Evolutionary conservation across 1,284 basidiomycete species (phyloP).

Genomic region (Cutaneotrichosporon cyanovorans): DNA sequence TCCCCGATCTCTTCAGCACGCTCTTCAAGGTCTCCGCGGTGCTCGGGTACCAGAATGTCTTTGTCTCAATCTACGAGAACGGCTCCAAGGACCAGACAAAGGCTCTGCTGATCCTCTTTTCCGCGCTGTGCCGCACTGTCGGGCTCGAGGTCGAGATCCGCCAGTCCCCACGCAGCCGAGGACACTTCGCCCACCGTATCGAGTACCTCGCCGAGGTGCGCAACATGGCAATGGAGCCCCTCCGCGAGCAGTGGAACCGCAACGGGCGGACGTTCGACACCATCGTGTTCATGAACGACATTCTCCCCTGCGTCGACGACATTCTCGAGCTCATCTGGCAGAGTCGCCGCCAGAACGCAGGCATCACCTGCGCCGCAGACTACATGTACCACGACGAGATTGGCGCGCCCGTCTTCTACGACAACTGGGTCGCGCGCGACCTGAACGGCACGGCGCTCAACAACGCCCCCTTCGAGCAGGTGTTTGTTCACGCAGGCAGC

Average conservation of each 20-base stretch:
- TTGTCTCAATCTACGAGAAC: conserved; percentile 95
- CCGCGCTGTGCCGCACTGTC: conserved; percentile 75
- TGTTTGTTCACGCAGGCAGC: conserved; percentile 75
- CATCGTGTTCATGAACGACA: conserved; percentile 97
- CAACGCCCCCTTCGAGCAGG: conserved; percentile 86
- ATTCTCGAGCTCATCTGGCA: conserved; percentile 94
- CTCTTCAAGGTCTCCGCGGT: conserved; percentile 82
- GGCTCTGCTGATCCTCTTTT: conserved; percentile 83
- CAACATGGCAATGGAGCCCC: conserved; percentile 84
- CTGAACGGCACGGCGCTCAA: conserved; percentile 94
- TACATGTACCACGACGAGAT: conserved; percentile 97
- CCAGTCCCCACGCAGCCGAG: conserved; percentile 79
- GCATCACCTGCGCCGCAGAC: conserved; percentile 91
- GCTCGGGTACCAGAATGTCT: conserved; percentile 90
- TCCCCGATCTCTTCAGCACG: conserved; percentile 91
- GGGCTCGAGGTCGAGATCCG: conserved; percentile 85
- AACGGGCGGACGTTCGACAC: conserved; percentile 88
- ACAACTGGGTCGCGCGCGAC: conserved; percentile 95
- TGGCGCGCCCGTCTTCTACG: conserved; percentile 85
- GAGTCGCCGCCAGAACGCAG: conserved; percentile 79
- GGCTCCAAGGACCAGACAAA: conserved; percentile 94
- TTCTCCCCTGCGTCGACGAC: conserved; percentile 90
- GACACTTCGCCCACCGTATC: conserved; percentile 95
- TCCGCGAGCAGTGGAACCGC: conserved; percentile 81
- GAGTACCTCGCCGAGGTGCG: conserved; percentile 96